These are phyloP conservation scores for Ceratocystis destructans DNA, from an alignment of 2,329 filamentous ascomycete genomes.

Conservation along the genomic window DNA sequence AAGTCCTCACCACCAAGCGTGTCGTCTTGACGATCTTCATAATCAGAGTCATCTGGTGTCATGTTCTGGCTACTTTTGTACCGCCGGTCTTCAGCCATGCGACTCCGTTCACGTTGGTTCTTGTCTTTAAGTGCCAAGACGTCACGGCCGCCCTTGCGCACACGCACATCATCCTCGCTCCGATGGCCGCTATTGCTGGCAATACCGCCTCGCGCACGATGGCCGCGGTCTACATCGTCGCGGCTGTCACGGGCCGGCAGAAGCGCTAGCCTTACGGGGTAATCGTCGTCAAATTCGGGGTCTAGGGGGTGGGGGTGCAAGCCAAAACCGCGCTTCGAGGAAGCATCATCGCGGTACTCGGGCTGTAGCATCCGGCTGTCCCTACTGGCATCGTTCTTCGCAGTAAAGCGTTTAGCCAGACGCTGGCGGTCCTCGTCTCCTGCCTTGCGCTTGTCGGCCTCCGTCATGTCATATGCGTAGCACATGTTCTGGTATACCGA, in stretches of 20 bases:
- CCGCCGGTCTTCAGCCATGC: neutral
- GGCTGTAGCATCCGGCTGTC: neutral
- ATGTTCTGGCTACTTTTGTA: neutral
- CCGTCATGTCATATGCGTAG: neutral
- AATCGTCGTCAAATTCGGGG: slow-evolving; percentile 6
- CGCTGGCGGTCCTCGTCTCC: neutral
- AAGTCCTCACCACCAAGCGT: slow-evolving; percentile 8
- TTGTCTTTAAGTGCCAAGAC: neutral
- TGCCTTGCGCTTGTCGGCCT: neutral
- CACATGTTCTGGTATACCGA: neutral
- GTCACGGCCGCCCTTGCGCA: neutral
- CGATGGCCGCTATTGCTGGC: neutral
- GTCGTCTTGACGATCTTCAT: neutral
- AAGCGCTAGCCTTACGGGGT: neutral
- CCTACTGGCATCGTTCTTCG: neutral
- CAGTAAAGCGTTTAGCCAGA: neutral
- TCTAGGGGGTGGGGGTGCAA: neutral
- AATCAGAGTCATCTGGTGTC: neutral
- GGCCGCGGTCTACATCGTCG: neutral
- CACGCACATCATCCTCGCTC: neutral
- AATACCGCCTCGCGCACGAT: neutral
- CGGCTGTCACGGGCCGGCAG: neutral
- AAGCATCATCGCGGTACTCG: neutral
- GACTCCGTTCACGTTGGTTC: neutral
- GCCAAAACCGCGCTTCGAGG: neutral